Evolutionary conservation across 345 rosid species (phyloP), one percentile per base, ranked within the genome.

Genomic region (Populus davidiana): DNA sequence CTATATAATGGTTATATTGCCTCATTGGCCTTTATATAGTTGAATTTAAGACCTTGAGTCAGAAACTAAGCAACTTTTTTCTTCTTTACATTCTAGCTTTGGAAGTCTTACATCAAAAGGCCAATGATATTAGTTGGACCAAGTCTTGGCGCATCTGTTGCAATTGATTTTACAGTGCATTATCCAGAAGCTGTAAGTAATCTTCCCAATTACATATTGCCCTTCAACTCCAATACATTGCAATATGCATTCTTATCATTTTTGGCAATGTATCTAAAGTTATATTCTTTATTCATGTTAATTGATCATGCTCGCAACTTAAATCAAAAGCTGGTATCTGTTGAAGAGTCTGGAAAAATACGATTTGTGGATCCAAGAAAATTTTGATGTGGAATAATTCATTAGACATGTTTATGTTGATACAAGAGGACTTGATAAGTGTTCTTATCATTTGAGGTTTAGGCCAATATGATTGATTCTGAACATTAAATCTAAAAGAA

Each of bases 91-190:
- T 25, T 64, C 35, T 83, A 93, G 99, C 80, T 96, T 77, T 96
- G 98, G 98, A 91, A 86, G 84, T 82, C 92, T 63, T 81, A 96
- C 86, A 96, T 93, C 72, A 83, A 81, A 81, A 88, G 85, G 87
- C 98, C 97, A 8, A 86, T 93, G 83, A 90, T 86, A 70, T 84
- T 96, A 87, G 93, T 93, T 73, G 97, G 98, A 59, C 94, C 99
- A 13, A 93, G 98, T 86, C 97, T 96, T 65, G 98, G 99, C 72
- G 98, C 99, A 81, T 97, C 98, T 75, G 88, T 91, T 23, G 99
- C 94, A 59, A 83, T 91, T 52, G 99, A 96, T 75, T 93, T 96
- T 87, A 88, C 94, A 0, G 84, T 87, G 61, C 86, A 86, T 74
- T 87, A 96, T 83, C 98, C 99, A 2, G 98, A 96, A 81, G 90